These are phyloP conservation scores for Holtermannia corniformis DNA, from an alignment of 768 basidiomycete species.

Conservation along the genomic window DNA sequence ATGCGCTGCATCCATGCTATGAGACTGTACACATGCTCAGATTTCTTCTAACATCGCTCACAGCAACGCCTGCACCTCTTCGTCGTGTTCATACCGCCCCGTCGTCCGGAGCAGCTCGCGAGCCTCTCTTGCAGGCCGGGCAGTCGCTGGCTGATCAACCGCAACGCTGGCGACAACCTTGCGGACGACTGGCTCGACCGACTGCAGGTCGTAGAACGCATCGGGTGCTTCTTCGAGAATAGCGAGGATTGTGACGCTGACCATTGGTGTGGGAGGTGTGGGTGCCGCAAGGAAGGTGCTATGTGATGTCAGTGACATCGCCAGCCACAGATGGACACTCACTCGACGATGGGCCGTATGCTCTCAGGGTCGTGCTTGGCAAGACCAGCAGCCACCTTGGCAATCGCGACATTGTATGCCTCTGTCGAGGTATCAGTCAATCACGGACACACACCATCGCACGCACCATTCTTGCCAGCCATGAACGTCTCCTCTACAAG, in stretches of 20 bases:
- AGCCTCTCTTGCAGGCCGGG: constrained; percentile 73
- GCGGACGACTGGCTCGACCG: constrained; percentile 57
- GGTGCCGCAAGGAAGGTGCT: constrained; percentile 59
- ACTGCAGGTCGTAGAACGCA: constrained; percentile 57
- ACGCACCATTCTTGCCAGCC: constrained; percentile 23
- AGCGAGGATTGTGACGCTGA: constrained; percentile 34
- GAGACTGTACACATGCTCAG: neutral
- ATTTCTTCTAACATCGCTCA: constrained; percentile 1
- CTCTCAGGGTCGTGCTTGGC: constrained; percentile 52
- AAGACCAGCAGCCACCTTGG: constrained; percentile 55
- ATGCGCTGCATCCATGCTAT: neutral
- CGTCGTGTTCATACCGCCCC: constrained; percentile 41
- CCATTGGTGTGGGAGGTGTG: constrained; percentile 53
- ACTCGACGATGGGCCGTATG: constrained; percentile 61
- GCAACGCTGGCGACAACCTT: constrained; percentile 63
- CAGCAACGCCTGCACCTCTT: constrained; percentile 33
- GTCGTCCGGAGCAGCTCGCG: constrained; percentile 53
- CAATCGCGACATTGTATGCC: constrained; percentile 58
- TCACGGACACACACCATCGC: neutral
- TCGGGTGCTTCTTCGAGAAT: constrained; percentile 45
- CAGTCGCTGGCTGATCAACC: constrained; percentile 60
- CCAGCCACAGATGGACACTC: constrained; percentile 34
- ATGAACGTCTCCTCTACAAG: constrained; percentile 65
- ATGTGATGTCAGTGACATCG: constrained; percentile 9
- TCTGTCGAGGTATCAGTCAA: constrained; percentile 46